Evolutionary conservation across 2,329 filamentous ascomycete species (phyloP).

Genomic region (Penicillium sp.): DNA sequence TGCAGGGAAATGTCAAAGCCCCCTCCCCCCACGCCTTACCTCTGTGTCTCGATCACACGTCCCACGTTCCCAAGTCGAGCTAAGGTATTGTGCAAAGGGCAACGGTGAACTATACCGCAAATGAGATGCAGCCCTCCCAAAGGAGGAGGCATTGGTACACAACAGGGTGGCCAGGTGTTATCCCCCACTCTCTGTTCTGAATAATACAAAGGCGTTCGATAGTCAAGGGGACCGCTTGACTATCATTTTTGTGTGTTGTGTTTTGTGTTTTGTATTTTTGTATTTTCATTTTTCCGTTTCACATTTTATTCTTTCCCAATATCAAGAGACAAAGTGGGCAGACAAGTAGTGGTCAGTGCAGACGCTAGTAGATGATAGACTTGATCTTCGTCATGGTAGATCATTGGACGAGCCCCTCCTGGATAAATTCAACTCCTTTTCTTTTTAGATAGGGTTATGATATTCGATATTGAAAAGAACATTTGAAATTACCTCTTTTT

Average conservation of each 20-base stretch:
- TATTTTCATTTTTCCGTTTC: too few species aligned
- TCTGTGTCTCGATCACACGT: slow-evolving; percentile 16
- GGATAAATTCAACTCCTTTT: neutral
- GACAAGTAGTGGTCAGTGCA: slow-evolving; percentile 34
- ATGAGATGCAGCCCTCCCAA: slow-evolving; percentile 21
- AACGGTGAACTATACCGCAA: slow-evolving; percentile 32
- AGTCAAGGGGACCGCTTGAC: neutral
- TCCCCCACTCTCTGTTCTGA: neutral
- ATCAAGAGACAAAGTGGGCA: neutral
- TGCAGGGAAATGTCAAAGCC: slow-evolving; percentile 27
- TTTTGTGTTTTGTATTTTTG: too few species aligned
- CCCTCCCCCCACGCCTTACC: slow-evolving; percentile 18
- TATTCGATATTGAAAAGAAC: too few species aligned
- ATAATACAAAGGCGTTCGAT: slow-evolving; percentile 6
- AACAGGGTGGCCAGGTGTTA: neutral
- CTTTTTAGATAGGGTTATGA: neutral
- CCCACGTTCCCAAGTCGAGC: slow-evolving; percentile 18
- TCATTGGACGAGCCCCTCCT: slow-evolving; percentile 19
- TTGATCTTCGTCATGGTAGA: slow-evolving; percentile 38
- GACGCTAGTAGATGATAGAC: slow-evolving; percentile 38
- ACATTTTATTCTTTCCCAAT: too few species aligned
- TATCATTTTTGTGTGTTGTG: neutral
- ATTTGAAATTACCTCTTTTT: too few species aligned
- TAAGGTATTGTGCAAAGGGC: slow-evolving; percentile 4
- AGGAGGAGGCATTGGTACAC: neutral